Evolutionary conservation across 305 asterid species (phyloP), one percentile per base, ranked within the genome.

Genomic region (Fraxinus platypoda): DNA sequence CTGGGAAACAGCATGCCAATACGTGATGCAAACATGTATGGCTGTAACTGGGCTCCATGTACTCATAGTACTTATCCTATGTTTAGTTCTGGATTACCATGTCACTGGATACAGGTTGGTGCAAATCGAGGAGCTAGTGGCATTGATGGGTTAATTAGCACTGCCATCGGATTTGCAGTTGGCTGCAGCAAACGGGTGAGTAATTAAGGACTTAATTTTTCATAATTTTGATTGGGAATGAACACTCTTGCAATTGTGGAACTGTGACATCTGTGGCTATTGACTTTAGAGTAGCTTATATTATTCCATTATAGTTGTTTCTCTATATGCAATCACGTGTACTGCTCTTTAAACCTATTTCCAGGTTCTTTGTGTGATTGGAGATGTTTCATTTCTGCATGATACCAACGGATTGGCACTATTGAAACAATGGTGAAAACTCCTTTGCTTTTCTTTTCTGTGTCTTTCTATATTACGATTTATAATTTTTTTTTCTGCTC

Each of bases 1-100:
- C 83, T 91, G n/a, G 99, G 99, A 78, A 97, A 97, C 92, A 97
- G 99, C 96, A 97, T 97, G 99, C 92, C 99, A 19, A 85, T 97
- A 81, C 98, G 98, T 78, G 99, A 97, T 84, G 94, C 96, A 26
- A 98, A 97, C 89, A 97, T 92, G 97, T 97, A 91, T 73, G 97
- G 95, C 23, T 85, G 83, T 89, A 92, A 86, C 83, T 82, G 89
- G 93, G 93, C 86, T 87, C 89, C 90, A 72, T 81, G 87, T 81
- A 84, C 88, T 21, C 93, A 89, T 52, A 87, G 79, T 78, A 72
- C 86, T 78, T 81, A 92, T 34, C 81, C 85, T 79, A 83, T 86
- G 90, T 82, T 80, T 19, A 88, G 85, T 81, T 82, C 93, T 66
- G 95, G 94, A 84, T 86, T 93, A 82, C 91, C 91, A 49, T 93